Evolutionary conservation across 2,329 filamentous ascomycete genomes (phyloP).

Genomic region (Alternaria postmessia): DNA sequence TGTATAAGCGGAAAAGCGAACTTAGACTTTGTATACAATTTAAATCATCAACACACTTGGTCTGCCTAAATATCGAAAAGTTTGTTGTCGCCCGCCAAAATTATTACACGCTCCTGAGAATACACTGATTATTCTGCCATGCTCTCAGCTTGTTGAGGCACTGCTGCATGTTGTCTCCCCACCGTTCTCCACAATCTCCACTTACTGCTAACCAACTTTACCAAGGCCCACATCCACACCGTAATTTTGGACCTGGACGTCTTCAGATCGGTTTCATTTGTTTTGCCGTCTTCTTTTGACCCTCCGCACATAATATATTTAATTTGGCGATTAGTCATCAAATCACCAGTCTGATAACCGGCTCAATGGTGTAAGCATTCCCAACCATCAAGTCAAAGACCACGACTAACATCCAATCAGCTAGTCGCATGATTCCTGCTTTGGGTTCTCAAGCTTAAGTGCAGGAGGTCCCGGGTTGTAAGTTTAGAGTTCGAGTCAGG

Average conservation of each 20-base stretch:
- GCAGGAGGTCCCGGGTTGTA: slow-evolving; percentile 39
- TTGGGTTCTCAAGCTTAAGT: slow-evolving; percentile 10
- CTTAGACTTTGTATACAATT: slow-evolving; percentile 2
- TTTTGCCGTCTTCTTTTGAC: no score
- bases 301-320: no score
- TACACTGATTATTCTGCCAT: rapidly evolving
- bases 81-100: no score
- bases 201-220: not conserved
- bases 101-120: no score
- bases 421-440: slow-evolving; percentile 25
- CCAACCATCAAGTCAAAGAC: no score
- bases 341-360: not conserved
- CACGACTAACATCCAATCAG: no score
- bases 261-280: no score
- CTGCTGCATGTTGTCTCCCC: not conserved
- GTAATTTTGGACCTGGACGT: not conserved
- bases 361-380: not conserved
- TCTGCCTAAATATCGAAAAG: not conserved
- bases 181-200: slow-evolving; percentile 8
- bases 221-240: not conserved
- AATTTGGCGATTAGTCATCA: not conserved
- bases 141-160: not conserved
- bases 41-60: not conserved
- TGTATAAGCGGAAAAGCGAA: slow-evolving; percentile 15
- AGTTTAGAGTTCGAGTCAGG: not conserved